Evolutionary conservation across 2,329 filamentous ascomycete genomes (phyloP), one percentile per base, ranked within the genome.

Genomic region (Septoria petroselini): DNA sequence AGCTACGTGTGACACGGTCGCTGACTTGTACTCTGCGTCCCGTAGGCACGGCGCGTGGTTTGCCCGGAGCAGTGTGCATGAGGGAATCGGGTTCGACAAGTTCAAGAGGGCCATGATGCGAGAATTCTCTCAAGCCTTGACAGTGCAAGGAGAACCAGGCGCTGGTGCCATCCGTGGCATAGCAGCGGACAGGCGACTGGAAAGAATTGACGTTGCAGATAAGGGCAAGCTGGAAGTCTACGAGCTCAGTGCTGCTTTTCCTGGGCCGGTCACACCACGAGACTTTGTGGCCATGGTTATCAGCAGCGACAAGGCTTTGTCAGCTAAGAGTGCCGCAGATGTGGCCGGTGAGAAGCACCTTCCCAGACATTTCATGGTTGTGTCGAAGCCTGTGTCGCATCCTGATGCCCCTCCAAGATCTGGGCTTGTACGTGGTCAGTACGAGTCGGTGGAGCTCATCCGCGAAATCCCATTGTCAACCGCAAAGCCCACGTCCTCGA

Each of bases 371-470:
- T 94, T 84, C 67, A 88, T 95, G 77, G 80, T 96, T 46, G 80
- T 96, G 2, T 95, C 90, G 2, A 90, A 86, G 67, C 91, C 91
- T 1, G 87, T 89, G 62, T 70, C 78, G 15, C 90, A 96, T 65
- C 82, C 84, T 0, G 82, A 88, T 51, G 84, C 86, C 27, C 83
- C 84, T 15, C 77, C 78, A 9, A 77, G 85, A 7, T 72, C 80
- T 51, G 88, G 87, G 12, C 91, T 85, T 65, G 87, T 95, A 41
- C 79, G 89, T 33, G 91, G 91, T 2, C 78, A 84, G 56, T 97
- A 96, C 64, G 91, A 96, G 72, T 94, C 88, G 1, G 85, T 96
- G 12, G 91, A 97, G 69, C 77, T 95, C 58, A 91, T 96, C 50
- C 78, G 91, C 41, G 91, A 97, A 69, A 79, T 96, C 11, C 85